Base-by-base conservation (phyloP, 1,139 yeast genomes). In the Debaryomyces subglobosus region DNA sequence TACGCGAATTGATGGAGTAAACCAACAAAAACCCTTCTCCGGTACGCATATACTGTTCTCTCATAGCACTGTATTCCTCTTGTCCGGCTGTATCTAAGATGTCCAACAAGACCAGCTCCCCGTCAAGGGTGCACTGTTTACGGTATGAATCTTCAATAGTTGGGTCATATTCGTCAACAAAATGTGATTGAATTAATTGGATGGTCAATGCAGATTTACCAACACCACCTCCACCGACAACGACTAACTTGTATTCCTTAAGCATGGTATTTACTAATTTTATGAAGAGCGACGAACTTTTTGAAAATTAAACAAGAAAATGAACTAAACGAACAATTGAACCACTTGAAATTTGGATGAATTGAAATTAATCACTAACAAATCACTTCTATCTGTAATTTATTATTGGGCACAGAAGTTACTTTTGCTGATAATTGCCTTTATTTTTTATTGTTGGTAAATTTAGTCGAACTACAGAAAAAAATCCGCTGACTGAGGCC, bases 151-250 rank as follows among this genome's bases (percentile, higher is more conserved):
- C 99, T 69, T 94, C 99, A 61, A 94, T 94, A 16, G 99, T 94
- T 13, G 99, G 99, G 70, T 95, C 98, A 61, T 94, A 94, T 60
- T 94, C 97, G 65, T 90, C 96, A 36, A 92, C 96, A 65, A 92
- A 92, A 66, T 90, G 96, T 48, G 91, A 84, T 66, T 91, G 97
- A 52, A 91, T 89, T 60, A 86, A 76, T 68, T 91, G 96, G 56
- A 92, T 91, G 47, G 97, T 92, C 55, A 92, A 75, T 8, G 98
- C 98, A 9, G 96, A 89, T 68, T 94, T 94, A 71, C 99, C 99
- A 51, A 94, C 98, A 69, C 97, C 97, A 69, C 98, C 98, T 44
- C 97, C 98, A 49, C 98, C 98, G 46, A 94, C 96, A 49, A 94
- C 97, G 18, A 92, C 97, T 54, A 94, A 74, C 65, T 92, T 90